A percentile compares a stretch with the other conserved stretches of the same genome.
Conservation (phyloP, 2,329 filamentous ascomycete species). For the Harringtonia aguacate region DNA sequence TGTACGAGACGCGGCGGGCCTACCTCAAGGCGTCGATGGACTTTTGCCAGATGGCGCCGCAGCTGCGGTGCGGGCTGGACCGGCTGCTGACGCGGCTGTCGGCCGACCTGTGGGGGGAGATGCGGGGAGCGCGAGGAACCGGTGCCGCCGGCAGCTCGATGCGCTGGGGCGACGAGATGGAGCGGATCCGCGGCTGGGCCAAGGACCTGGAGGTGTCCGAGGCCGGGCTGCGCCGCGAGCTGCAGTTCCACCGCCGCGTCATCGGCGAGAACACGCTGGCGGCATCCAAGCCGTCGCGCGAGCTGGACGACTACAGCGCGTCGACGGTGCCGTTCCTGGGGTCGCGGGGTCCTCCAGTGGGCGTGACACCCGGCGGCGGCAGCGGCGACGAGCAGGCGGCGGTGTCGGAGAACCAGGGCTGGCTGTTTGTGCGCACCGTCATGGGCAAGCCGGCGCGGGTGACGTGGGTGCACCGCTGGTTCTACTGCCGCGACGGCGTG, state of each 20-base stretch:
- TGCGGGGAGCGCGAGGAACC: conserved; percentile 60
- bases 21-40: conserved; percentile 92
- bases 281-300: conserved; percentile 68
- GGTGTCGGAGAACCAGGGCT: conserved; percentile 78
- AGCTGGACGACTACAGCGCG: conserved; percentile 84
- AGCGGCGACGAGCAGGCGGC: conserved; percentile 31
- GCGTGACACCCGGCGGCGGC: conserved; percentile 34
- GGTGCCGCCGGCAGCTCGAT: conserved; percentile 55
- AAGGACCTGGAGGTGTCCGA: conserved; percentile 92
- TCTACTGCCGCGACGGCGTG: conserved; percentile 89
- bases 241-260: conserved; percentile 67
- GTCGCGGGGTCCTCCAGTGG: conserved; percentile 56
- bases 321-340: conserved; percentile 85
- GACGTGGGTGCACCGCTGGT: conserved; percentile 88
- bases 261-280: conserved; percentile 69
- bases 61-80: conserved; percentile 74
- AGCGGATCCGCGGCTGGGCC: conserved; percentile 84
- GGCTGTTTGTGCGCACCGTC: conserved; percentile 74
- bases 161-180: conserved; percentile 70
- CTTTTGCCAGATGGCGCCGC: conserved; percentile 79
- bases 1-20: conserved; percentile 82
- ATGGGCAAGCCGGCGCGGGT: conserved; percentile 83
- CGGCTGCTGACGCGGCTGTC: conserved; percentile 78
- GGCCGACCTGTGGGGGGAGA: conserved; percentile 79
- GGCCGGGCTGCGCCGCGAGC: conserved; percentile 67